Base-by-base conservation (phyloP, 345 rosid genomes). In the Abelmoschus esculentus region DNA sequence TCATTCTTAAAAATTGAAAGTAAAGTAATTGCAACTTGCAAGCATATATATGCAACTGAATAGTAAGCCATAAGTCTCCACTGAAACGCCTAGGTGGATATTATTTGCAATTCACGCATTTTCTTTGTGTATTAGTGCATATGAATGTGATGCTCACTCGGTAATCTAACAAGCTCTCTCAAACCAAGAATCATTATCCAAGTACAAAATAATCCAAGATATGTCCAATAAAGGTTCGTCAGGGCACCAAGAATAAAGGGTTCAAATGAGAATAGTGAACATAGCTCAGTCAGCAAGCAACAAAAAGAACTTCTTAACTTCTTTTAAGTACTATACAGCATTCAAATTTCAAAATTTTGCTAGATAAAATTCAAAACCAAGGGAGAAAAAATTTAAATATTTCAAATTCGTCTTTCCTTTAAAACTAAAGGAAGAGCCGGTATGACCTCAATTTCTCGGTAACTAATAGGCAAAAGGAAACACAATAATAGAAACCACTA, bases 1-100 rank as follows among this genome's bases (percentile, higher is more conserved):
- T 49, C 50, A 69, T 22, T 28, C 47, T 71, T 55, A 15, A 14
- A 56, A 1, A 14, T 53, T 44, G 34, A 53, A 52, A 73, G 55
- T 34, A 40, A 73, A 67, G 54, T 42, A 53, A 59, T 22, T 22
- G 26, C 26, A 22, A 22, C 26, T 54, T 15, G 11, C 47, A 67
- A 70, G 38, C 22, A 69, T 71, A 63, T 57, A 70, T 34, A 71
- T 69, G 36, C 55, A 75, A 91, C 87, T 88, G 82, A 81, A 83
- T 75, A 78, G 83, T 71, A 83, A 81, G 91, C 84, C 92, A 83
- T 81, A 90, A 86, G 85, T 84, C 88, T 84, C 91, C 86, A 80
- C 64, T 76, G 86, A 70, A 81, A 88, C 80, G 87, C 82, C 90
- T 81, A 84, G 83, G 61, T 82, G 81, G 75, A 78, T 79, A 78